Evolutionary conservation across 306 rosid genomes (phyloP), one percentile per base, ranked within the genome.

Genomic region (Medicago arabica): DNA sequence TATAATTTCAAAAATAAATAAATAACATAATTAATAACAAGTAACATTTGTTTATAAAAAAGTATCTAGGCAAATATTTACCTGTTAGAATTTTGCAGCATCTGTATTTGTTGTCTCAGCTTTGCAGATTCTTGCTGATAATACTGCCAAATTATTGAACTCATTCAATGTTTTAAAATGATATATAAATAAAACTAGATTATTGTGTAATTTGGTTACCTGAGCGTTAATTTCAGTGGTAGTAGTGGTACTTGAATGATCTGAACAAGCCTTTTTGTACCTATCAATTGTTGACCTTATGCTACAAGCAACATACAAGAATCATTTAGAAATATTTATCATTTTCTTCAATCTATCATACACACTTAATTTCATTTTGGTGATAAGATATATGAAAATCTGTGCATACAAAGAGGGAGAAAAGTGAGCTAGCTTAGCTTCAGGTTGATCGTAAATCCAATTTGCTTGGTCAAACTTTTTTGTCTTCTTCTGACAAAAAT

Each of bases 71-170:
- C 4, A 43, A 14, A n/a, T n/a, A n/a, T 38, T 69, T 43, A 93
- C 98, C 96, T 92, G 85, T 95, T 90, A 25, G 93, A 95, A 84
- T 92, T 92, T 80, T 95, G 97, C 83, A 95, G 86, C 95, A 90
- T 89, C 72, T 92, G 97, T 60, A 95, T 95, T 65, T 92, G 98
- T 65, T 92, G 96, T 79, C 93, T 82, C 82, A 95, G 88, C 85
- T 90, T 95, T 50, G 96, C 93, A 15, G 98, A 95, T 84, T 95
- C 96, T 86, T 89, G 97, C 71, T 95, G 98, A 80, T 90, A 95
- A 78, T 94, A 91, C 98, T 91, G 5, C 2, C 6, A 55, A 5
- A 2, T 1, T 57, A 57, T 57, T 57, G 8, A 12, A 57, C 4
- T 55, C 5, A 19, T 55, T 55, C 31, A 57, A 19, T 55, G 7